A percentile compares a stretch with the other conserved stretches of the same genome.
phyloP scores from a whole-genome alignment of 1,284 basidiomycete genomes.

The Trametes hirsuta region DNA sequence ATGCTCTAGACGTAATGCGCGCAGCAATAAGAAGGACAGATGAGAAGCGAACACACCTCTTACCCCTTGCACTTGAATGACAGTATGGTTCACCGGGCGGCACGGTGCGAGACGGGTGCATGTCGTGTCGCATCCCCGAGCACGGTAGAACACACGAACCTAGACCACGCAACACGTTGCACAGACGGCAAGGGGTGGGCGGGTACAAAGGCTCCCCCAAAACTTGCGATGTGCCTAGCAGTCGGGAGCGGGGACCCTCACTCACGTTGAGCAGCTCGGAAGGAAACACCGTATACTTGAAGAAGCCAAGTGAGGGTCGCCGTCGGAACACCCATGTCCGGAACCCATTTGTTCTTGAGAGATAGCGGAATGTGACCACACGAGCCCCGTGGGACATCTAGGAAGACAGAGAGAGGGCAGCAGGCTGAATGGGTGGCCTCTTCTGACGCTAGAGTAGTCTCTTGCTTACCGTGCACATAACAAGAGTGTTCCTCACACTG shows the following conservation, averaged over 20 bases:
- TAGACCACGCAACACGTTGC: not conserved
- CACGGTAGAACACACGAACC: constrained; percentile 10
- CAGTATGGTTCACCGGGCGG: not conserved
- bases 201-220: not conserved
- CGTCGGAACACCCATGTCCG: constrained; percentile 8
- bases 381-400: constrained; percentile 2
- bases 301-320: not conserved
- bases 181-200: not conserved
- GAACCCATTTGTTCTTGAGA: constrained; percentile 2
- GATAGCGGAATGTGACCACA: constrained; percentile 9
- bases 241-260: not conserved
- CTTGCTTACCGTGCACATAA: not conserved
- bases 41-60: constrained; percentile 3
- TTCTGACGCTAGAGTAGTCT: constrained; percentile 9
- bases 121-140: constrained; percentile 2
- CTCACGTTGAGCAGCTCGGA: not conserved
- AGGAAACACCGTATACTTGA: not conserved
- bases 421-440: constrained; percentile 3
- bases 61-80: not conserved
- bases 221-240: not conserved
- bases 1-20: constrained; percentile 8
- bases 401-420: not conserved
- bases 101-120: not conserved
- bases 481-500: not conserved
- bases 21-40: constrained; percentile 1